Base-by-base conservation (phyloP, 331 rosid species). In the Malus hybrid region DNA sequence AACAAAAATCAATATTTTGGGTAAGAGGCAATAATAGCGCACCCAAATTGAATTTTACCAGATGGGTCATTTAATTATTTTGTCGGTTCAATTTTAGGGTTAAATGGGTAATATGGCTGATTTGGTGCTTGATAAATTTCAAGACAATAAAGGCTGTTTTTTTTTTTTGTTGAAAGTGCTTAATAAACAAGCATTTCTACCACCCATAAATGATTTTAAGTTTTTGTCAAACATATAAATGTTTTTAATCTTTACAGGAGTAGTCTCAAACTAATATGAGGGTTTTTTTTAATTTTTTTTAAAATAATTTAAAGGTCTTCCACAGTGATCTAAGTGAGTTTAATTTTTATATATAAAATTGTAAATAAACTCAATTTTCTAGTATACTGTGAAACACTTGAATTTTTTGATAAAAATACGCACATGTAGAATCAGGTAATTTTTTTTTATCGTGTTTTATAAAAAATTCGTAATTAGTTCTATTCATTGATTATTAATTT, bases 71-170 rank as follows among this genome's bases (percentile, higher is more conserved):
- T 77, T 62, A 65, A 81, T 66, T 76, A 76, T 59, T 59, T 10
- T 67, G 79, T 73, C 75, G 80, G 77, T 80, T 46, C 54, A 69
- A 61, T 68, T 80, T 52, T 70, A 31, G 77, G 22, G 55, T 36
- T n/a, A 46, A 60, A 50, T 24, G 36, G 50, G 67, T 12, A 50
- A 19, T 39, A 27, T 39, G 24, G 57, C 34, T 42, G 27, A 15
- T n/a, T 59, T 72, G 67, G 62, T 28, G 71, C 52, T 62, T 48
- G 52, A 50, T 80, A 19, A 54, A 52, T 31, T 64, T 5, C 55
- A 22, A 32, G 27, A 52, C 57, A 52, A 2, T 18, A 16, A 52
- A 8, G 7, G 56, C n/a, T 50, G 56, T 36, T 39, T 39, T 39
- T 6, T 34, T 34, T 28, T 9, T 39, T 39, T 9, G 3, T 44